Conservation (phyloP, 306 rosid genomes). For the Vigna unguiculata region DNA sequence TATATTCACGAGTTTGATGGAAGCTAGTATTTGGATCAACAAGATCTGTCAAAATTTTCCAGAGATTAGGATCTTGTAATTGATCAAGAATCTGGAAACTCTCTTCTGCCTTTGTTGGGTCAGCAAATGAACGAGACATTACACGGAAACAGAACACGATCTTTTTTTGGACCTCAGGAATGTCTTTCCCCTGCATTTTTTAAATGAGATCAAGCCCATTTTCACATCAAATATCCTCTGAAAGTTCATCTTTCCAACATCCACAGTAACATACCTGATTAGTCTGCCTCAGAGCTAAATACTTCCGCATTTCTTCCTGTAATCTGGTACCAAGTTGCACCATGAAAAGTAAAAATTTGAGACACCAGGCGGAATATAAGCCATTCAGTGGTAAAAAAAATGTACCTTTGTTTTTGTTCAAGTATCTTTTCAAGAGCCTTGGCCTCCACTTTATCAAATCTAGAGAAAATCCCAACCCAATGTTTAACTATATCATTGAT, state of each 20-base stretch:
- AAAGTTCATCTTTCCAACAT: constrained; percentile 41
- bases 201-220: constrained; percentile 48
- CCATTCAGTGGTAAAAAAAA: constrained; percentile 42
- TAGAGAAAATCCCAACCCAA: constrained; percentile 79
- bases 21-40: constrained; percentile 83
- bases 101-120: constrained; percentile 88
- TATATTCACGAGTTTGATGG: constrained; percentile 67
- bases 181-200: constrained; percentile 92
- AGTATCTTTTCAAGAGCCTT: constrained; percentile 95
- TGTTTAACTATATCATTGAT: constrained; percentile 76
- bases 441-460: constrained; percentile 82
- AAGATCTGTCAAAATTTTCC: constrained; percentile 84
- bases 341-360: constrained; percentile 52
- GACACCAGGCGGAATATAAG: constrained; percentile 40
- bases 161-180: constrained; percentile 87
- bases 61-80: constrained; percentile 84
- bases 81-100: constrained; percentile 91
- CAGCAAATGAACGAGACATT: constrained; percentile 95
- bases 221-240: constrained; percentile 42
- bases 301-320: constrained; percentile 97
- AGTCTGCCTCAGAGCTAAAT: constrained; percentile 82
- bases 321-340: constrained; percentile 74
- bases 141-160: constrained; percentile 74
- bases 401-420: constrained; percentile 94
- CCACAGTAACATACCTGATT: constrained; percentile 70